Evolutionary conservation across 1,139 yeast genomes (phyloP), one percentile per base, ranked within the genome.

Genomic region (Yamadazyma diddensiae): DNA sequence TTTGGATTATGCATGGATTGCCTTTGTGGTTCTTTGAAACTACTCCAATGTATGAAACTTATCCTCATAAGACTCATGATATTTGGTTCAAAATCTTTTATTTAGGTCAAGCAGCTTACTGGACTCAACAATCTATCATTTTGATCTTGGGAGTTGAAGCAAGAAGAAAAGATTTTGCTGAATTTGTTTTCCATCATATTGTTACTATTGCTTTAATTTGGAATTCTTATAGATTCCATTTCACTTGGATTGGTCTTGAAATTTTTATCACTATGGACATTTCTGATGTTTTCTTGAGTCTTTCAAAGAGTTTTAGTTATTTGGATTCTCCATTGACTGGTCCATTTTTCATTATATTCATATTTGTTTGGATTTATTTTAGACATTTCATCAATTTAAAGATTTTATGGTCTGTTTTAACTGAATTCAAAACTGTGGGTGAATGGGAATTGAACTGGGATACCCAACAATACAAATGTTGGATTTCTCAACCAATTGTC

Each of bases 401-500:
- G 50, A 84, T 92, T 41, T 70, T 92, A 46, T 86, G 86, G 83
- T 88, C 97, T 1, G 82, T 92, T 21, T 65, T 84, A 34, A 88
- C 97, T 16, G 95, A 88, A 56, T 92, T 85, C 61, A 73, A 70
- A 44, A 77, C 94, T 3, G 87, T 86, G 21, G 97, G 97, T 29
- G 80, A 81, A 40, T 88, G 72, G 63, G 73, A 73, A 36, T 70
- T 94, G 48, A 79, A 87, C 64, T 92, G 90, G 80, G 86, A 73
- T n/a, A 81, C 94, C 20, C 92, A 88, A 56, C 96, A 90, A 58
- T 92, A 90, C 68, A 92, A 94, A 62, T 92, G 97, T 63, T 87
- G 86, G 82, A 85, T 94, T 45, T 83, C 97, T 12, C 95, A 86
- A 62, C 83, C 85, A 39, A 88, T 92, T 54, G 90, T 92, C 2